Base-by-base conservation (phyloP, 2,329 filamentous ascomycete genomes). In the Aureobasidium vineae region DNA sequence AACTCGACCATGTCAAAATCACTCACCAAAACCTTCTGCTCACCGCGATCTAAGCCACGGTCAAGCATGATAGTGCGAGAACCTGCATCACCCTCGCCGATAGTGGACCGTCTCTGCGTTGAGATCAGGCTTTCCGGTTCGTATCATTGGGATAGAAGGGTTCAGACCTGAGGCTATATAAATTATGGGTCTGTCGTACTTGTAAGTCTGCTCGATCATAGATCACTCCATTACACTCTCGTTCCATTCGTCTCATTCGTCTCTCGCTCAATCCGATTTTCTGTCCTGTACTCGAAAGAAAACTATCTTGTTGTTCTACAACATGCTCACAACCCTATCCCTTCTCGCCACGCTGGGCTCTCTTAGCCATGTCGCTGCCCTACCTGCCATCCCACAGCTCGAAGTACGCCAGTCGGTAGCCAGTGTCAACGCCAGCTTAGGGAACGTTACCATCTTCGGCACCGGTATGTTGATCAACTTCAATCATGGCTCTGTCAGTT, bases 391-490 rank as follows among this genome's bases (percentile, higher is more conserved):
- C 36, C 45, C 54, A 3, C 43, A 43, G 7, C 52, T 52, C 11
- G 43, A 52, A 13, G 43, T 33, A 2, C 53, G 54, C 26, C 26
- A 53, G 10, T 59, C 53, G 13, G 53, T 26, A n/a, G 21, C 54
- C 15, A 49, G 40, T 36, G 71, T 78, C 66, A 82, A 83, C 66
- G 75, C 76, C n/a, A 79, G 76, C 40, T 77, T 85, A 0, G 83
- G 83, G 11, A 85, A 85, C 70, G 76, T 86, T 61, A 86, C 83
- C 67, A 84, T 86, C 68, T 85, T 84, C 69, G 81, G 81, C 6
- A 85, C 82, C 6, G 60, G 60, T 53, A 52, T 21, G 60, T 53
- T 5, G 1, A 41, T 21, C 8, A 16, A 8, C 23, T 4, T 31
- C 15, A 4, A 23, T 3, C 16, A 16, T 21, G 16, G 23, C 10